These are phyloP conservation scores for Alternaria triticina DNA, from an alignment of 2,329 filamentous ascomycete species.

Conservation along the genomic window DNA sequence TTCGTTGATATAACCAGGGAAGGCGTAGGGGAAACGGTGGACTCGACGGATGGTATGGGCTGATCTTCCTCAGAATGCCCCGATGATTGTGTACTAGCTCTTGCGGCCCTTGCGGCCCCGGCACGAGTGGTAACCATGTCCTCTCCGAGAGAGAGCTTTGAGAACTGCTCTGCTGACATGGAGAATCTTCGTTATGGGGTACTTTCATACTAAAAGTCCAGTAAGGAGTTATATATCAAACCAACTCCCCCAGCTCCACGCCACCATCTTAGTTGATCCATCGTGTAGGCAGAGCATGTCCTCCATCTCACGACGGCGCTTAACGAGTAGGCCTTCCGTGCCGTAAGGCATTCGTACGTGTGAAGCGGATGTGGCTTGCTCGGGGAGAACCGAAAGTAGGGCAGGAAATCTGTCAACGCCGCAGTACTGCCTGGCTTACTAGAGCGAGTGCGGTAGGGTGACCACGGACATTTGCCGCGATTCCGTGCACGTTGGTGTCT, in stretches of 20 bases:
- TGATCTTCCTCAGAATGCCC: slow-evolving; percentile 28
- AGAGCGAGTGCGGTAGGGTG: slow-evolving; percentile 15
- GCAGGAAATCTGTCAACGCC: slow-evolving; percentile 24
- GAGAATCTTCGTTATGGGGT: slow-evolving; percentile 25
- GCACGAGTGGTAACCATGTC: slow-evolving; percentile 48
- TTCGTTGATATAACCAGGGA: slow-evolving; percentile 43
- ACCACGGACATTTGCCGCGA: slow-evolving; percentile 18
- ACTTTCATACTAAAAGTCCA: slow-evolving; percentile 16
- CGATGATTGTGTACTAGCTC: slow-evolving; percentile 22
- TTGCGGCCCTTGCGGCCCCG: slow-evolving; percentile 39
- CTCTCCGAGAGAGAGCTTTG: slow-evolving; percentile 45
- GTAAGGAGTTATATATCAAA: slow-evolving; percentile 42
- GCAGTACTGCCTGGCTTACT: slow-evolving; percentile 32
- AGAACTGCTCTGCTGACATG: slow-evolving; percentile 48
- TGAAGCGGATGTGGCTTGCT: slow-evolving; percentile 40
- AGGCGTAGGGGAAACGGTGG: slow-evolving; percentile 34
- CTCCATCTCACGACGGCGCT: slow-evolving; percentile 37
- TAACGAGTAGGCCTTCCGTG: slow-evolving; percentile 38
- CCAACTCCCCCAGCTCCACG: slow-evolving; percentile 26
- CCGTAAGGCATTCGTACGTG: slow-evolving; percentile 36
- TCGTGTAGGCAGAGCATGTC: slow-evolving; percentile 25
- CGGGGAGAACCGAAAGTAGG: slow-evolving; percentile 28
- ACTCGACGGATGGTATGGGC: slow-evolving; percentile 30
- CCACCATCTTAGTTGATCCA: slow-evolving; percentile 39
- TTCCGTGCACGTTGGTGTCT: slow-evolving; percentile 19